Evolutionary conservation across 2,329 filamentous ascomycete species (phyloP).

Genomic region (Diplodia seriata): DNA sequence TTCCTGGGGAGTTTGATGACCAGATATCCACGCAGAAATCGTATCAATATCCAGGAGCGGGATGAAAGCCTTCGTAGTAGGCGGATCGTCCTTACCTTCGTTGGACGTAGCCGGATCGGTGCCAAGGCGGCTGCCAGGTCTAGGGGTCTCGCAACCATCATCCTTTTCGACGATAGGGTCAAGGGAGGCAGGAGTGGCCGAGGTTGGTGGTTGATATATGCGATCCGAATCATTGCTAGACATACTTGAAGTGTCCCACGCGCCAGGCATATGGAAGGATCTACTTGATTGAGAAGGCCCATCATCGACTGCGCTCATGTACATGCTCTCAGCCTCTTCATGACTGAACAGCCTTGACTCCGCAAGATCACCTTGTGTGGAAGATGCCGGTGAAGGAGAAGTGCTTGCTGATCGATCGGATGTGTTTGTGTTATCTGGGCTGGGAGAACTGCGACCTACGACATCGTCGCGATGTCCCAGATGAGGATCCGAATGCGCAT

Average conservation of each 20-base stretch:
- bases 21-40: constrained; percentile 48
- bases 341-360: constrained; percentile 75
- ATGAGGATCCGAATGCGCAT: background rate
- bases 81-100: background rate
- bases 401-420: constrained; percentile 26
- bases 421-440: background rate
- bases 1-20: background rate
- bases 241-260: constrained; percentile 48
- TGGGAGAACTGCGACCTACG: background rate
- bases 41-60: constrained; percentile 47
- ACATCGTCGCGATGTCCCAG: background rate
- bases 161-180: constrained; percentile 41
- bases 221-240: constrained; percentile 35
- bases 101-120: background rate
- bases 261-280: constrained; percentile 48
- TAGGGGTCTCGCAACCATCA: constrained; percentile 50
- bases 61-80: constrained; percentile 34
- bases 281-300: constrained; percentile 39
- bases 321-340: constrained; percentile 85
- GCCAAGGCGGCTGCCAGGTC: constrained; percentile 46
- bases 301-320: constrained; percentile 72
- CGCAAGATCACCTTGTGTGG: constrained; percentile 38
- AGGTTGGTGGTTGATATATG: background rate
- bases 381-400: constrained; percentile 23
- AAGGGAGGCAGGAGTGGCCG: constrained; percentile 29